These are phyloP conservation scores for Astathelohania contejeani DNA, from an alignment of 371 early-diverging fungal genomes.

Conservation along the genomic window DNA sequence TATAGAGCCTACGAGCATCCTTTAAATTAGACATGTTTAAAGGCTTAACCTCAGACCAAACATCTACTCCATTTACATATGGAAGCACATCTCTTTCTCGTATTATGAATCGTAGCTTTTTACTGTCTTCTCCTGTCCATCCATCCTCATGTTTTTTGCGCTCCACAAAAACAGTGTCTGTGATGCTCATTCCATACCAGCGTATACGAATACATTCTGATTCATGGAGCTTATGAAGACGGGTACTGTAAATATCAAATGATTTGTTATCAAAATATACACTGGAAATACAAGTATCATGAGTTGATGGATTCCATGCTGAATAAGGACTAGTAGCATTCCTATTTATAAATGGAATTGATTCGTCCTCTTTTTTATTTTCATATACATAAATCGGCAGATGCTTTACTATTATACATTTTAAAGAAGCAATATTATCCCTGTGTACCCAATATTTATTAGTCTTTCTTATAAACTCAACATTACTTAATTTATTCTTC, in stretches of 20 bases:
- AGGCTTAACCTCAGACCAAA: constrained; percentile 58
- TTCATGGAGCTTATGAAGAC: constrained; percentile 74
- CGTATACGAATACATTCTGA: constrained; percentile 74
- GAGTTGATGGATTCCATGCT: constrained; percentile 56
- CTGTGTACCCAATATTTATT: constrained; percentile 76
- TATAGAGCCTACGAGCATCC: constrained; percentile 58
- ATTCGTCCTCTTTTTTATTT: constrained; percentile 2
- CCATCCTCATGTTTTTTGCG: constrained; percentile 87
- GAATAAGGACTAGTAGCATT: constrained; percentile 39
- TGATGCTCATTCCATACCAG: constrained; percentile 60
- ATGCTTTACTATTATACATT: constrained; percentile 69
- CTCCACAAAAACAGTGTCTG: constrained; percentile 73
- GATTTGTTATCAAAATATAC: constrained; percentile 81
- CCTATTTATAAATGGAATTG: not conserved
- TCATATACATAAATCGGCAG: constrained; percentile 76
- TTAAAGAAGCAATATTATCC: constrained; percentile 86
- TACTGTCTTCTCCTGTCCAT: constrained; percentile 72
- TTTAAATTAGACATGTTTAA: constrained; percentile 64
- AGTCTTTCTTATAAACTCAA: constrained; percentile 51
- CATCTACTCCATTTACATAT: constrained; percentile 63
- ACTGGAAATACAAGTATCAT: constrained; percentile 76
- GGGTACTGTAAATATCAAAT: constrained; percentile 71
- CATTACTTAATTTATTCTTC: constrained; percentile 10
- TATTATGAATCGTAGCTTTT: constrained; percentile 78
- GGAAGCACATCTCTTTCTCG: constrained; percentile 76